phyloP scores from a whole-genome alignment of 1,139 yeast species.

The Blastobotrys apis region DNA sequence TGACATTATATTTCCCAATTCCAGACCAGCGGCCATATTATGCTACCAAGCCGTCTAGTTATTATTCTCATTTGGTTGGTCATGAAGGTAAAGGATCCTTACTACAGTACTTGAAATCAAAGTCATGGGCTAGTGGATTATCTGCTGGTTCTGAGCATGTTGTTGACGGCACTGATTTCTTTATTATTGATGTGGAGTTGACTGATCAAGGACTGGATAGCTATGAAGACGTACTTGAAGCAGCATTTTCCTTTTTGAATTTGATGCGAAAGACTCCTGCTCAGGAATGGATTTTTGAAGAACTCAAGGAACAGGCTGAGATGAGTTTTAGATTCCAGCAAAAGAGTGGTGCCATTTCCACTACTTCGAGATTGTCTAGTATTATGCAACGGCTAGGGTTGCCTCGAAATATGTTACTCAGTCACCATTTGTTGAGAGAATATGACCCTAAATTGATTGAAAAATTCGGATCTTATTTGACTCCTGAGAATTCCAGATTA shows the following conservation, averaged over 20 bases:
- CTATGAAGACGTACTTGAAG: slow-evolving; percentile 56
- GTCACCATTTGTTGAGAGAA: slow-evolving; percentile 53
- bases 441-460: slow-evolving; percentile 54
- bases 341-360: slow-evolving; percentile 57
- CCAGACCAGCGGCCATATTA: slow-evolving; percentile 68
- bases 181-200: slow-evolving; percentile 65
- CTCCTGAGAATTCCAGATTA: slow-evolving; percentile 57
- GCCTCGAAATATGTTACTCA: slow-evolving; percentile 61
- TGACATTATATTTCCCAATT: slow-evolving; percentile 64
- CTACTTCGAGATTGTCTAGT: slow-evolving; percentile 51
- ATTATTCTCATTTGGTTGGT: slow-evolving; percentile 77
- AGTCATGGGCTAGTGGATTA: slow-evolving; percentile 76
- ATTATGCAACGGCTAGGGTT: slow-evolving; percentile 48
- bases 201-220: slow-evolving; percentile 65
- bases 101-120: slow-evolving; percentile 58
- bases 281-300: slow-evolving; percentile 51
- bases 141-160: slow-evolving; percentile 71
- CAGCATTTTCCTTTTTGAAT: slow-evolving; percentile 67
- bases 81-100: slow-evolving; percentile 90
- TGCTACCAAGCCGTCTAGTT: slow-evolving; percentile 64
- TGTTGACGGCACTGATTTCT: slow-evolving; percentile 64
- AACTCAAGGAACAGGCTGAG: slow-evolving; percentile 45
- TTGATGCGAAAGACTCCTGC: slow-evolving; percentile 55
- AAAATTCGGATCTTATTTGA: slow-evolving; percentile 49
- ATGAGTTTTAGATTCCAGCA: slow-evolving; percentile 62